phyloP scores from a whole-genome alignment of 331 rosid species.

The Quercus lobata region DNA sequence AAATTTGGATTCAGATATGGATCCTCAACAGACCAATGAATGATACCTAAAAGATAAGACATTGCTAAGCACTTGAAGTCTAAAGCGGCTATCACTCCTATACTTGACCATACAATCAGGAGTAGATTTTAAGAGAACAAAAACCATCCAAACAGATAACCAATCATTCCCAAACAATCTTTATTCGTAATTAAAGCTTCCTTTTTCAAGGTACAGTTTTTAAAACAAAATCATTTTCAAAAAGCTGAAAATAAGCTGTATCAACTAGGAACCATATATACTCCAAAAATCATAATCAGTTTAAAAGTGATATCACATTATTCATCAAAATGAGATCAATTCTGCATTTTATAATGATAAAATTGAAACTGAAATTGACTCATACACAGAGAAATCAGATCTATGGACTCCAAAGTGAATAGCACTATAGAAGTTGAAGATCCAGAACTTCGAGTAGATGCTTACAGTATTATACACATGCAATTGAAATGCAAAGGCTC shows the following conservation, averaged over 20 bases:
- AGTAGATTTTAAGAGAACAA: background rate
- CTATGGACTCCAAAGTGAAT: constrained; percentile 8
- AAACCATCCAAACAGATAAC: background rate
- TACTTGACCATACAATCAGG: background rate
- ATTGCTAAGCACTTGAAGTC: background rate
- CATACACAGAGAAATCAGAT: constrained; percentile 17
- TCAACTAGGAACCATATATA: background rate
- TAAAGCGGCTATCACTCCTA: background rate
- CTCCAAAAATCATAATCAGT: background rate
- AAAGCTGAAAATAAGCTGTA: no score
- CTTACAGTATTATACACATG: background rate
- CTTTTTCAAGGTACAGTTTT: no score
- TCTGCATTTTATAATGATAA: background rate
- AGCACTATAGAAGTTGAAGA: constrained; percentile 22
- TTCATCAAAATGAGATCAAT: background rate
- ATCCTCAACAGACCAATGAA: background rate
- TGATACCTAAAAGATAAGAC: background rate
- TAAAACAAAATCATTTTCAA: no score
- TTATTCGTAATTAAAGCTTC: background rate
- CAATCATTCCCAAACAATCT: background rate
- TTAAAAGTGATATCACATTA: background rate
- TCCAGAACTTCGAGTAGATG: constrained; percentile 19
- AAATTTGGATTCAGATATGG: no score
- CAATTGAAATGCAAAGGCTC: background rate
- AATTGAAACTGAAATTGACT: background rate